phyloP scores from a whole-genome alignment of 306 rosid genomes.

The Cicer judaicum region DNA sequence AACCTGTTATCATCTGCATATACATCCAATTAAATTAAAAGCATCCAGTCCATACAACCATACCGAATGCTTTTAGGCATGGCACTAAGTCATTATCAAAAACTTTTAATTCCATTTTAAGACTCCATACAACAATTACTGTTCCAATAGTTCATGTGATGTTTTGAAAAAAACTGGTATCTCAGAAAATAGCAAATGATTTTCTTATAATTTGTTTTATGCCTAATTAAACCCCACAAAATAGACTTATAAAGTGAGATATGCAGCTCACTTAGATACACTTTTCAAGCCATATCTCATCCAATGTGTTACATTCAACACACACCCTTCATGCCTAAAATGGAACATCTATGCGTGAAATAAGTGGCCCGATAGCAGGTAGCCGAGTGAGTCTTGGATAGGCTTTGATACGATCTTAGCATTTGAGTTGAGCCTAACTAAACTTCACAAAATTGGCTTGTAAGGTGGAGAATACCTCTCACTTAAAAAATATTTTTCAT shows the following conservation, averaged over 20 bases:
- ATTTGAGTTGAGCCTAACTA: not conserved
- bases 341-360: not conserved
- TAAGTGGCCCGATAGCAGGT: not conserved
- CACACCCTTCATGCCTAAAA: not conserved
- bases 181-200: not conserved
- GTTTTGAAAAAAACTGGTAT: not conserved
- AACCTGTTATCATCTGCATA: constrained; percentile 5
- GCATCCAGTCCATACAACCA: not conserved
- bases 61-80: not conserved
- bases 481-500: not conserved
- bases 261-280: not conserved
- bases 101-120: not conserved
- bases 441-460: not conserved
- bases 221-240: not conserved
- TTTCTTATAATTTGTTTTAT: not conserved
- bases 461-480: not conserved
- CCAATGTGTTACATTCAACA: not conserved
- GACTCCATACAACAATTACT: constrained; percentile 16
- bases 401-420: not conserved
- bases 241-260: not conserved
- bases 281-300: not conserved
- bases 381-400: not conserved
- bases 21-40: constrained; percentile 18
- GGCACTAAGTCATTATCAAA: not conserved
- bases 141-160: not conserved